phyloP scores from a whole-genome alignment of 306 rosid genomes.

The Pachyrhizus erosus region DNA sequence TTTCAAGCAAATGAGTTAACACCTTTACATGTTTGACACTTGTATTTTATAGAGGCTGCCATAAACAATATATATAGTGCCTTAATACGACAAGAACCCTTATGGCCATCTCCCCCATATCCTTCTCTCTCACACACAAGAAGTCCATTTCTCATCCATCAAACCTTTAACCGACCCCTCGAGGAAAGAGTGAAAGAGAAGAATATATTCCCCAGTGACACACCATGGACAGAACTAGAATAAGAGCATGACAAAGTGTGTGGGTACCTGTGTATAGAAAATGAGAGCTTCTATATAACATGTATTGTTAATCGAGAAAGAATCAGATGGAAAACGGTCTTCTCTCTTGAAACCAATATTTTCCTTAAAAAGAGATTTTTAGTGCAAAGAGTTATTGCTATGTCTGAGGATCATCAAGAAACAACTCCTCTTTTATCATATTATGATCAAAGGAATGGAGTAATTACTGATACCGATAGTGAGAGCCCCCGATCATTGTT shows the following conservation, averaged over 20 bases:
- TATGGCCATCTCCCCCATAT: conserved; percentile 4
- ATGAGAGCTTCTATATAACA: background rate
- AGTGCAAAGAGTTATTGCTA: background rate
- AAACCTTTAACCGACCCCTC: conserved; percentile 37
- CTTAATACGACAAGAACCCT: conserved; percentile 31
- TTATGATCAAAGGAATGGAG: background rate
- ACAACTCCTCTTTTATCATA: conserved; percentile 13
- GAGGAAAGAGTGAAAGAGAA: background rate
- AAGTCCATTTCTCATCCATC: background rate
- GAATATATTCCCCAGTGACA: background rate
- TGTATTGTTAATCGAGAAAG: background rate
- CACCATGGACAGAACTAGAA: background rate
- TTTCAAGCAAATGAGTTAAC: background rate
- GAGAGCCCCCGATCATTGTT: background rate
- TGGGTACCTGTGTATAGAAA: background rate
- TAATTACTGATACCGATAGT: background rate
- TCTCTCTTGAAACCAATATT: background rate
- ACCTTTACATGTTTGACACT: conserved; percentile 45
- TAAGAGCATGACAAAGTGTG: background rate
- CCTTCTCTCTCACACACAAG: conserved; percentile 8
- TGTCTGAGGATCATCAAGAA: conserved; percentile 17
- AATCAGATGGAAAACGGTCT: background rate
- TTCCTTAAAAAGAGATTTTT: background rate
- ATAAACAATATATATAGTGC: background rate
- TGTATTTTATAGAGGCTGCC: conserved; percentile 14